Base-by-base conservation (phyloP, 2,329 filamentous ascomycete species). In the Colletotrichum melonis region DNA sequence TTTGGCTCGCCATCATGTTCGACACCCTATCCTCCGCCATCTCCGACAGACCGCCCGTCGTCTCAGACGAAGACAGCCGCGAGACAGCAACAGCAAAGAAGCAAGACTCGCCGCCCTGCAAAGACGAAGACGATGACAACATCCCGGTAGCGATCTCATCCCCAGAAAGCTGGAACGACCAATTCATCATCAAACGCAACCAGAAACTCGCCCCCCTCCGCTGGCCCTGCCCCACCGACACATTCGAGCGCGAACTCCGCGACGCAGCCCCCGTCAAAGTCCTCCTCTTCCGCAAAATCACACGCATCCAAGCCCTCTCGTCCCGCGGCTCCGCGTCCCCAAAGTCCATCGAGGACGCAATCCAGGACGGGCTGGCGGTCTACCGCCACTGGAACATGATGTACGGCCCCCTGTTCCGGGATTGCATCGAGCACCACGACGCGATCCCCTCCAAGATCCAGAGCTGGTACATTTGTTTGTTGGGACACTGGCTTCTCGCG, bases 1-100 rank as follows among this genome's bases (percentile, higher is more conserved):
- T 88, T 76, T 91, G 89, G 89, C 80, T 91, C 19, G 87, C 86
- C 0, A 82, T 90, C 58, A 91, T 91, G 88, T 88, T 89, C 60
- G 89, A 91, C 76, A 90, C 88, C 0, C 79, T 90, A 9, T 89
- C 87, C 0, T 85, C 89, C 0, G 87, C 88, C 1, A 88, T 91
- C 82, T 84, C 87, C 42, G 75, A 80, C 71, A 74, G 79, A 28
- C 77, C 79, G 66, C 78, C 84, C 3, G 81, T 82, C 1, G 79
- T 85, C 6, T 79, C 80, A 0, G 84, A 85, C 38, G 82, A 85
- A 54, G 82, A 84, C 72, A 84, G 83, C 65, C 80, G 83, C 60
- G 82, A 72, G 30, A 22, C 12, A 8, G 8, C 32, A 11, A 35
- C 32, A 35, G 12, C 32, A 7, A 30, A 22, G 28, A 32, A 16